A percentile compares a stretch with the other conserved stretches of the same genome.
Conservation (phyloP, 2,329 filamentous ascomycete species). For the Graphilbum sp. region DNA sequence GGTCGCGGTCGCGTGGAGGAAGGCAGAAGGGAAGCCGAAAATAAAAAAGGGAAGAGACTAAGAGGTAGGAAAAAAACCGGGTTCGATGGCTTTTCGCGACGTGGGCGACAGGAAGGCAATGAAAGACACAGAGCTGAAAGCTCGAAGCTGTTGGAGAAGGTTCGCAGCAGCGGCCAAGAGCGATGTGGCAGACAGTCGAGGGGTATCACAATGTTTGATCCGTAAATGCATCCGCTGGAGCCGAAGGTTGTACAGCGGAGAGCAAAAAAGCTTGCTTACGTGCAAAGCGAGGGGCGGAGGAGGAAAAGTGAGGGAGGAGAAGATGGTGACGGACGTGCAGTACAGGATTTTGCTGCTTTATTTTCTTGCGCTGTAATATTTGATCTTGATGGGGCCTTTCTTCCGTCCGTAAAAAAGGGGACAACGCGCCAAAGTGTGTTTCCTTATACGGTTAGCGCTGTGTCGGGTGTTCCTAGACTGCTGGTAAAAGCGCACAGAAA, state of each 20-base stretch:
- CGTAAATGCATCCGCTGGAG: background rate
- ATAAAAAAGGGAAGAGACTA: no score
- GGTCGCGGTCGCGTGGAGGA: no score
- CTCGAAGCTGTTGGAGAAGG: background rate
- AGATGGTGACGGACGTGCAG: background rate
- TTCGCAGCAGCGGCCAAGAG: background rate
- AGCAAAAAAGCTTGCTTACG: background rate
- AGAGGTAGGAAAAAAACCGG: no score
- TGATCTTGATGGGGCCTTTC: background rate
- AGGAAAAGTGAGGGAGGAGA: background rate
- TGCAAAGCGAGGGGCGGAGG: background rate
- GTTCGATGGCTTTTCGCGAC: no score
- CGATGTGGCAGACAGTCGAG: background rate
- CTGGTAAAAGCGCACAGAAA: no score
- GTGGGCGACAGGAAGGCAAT: background rate
- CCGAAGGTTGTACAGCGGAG: background rate
- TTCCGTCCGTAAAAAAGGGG: slow-evolving; percentile 1
- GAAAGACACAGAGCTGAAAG: background rate
- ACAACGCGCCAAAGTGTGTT: slow-evolving; percentile 1
- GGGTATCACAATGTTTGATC: no score
- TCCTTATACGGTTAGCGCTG: background rate
- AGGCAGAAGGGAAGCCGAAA: no score
- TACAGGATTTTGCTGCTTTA: background rate
- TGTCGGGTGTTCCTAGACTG: background rate
- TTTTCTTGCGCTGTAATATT: background rate